These are phyloP conservation scores for Trametes sanguinea DNA, from an alignment of 768 basidiomycete species.

Conservation along the genomic window DNA sequence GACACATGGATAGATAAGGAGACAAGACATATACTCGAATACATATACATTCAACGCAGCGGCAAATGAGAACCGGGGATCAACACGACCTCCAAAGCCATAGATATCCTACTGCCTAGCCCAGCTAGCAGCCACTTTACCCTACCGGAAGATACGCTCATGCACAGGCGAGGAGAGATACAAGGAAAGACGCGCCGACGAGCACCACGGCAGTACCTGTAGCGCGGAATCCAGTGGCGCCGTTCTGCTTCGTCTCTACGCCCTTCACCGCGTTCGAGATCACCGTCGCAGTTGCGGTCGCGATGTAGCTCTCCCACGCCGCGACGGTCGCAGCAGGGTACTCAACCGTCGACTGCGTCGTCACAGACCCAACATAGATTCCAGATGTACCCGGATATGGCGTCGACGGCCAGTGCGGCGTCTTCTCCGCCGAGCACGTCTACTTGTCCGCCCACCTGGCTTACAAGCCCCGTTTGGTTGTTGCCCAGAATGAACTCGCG, in stretches of 20 bases:
- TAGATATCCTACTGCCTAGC: too few species aligned
- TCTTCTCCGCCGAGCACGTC: constrained; percentile 54
- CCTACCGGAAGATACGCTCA: too few species aligned
- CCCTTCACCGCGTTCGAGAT: neutral
- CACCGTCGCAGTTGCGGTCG: constrained; percentile 26
- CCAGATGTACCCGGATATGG: constrained; percentile 57
- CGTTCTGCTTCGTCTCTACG: neutral
- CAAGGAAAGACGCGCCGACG: neutral
- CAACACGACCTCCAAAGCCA: too few species aligned
- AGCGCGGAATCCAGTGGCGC: neutral
- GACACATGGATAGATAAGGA: too few species aligned
- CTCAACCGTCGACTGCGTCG: constrained; percentile 29
- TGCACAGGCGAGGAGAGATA: too few species aligned
- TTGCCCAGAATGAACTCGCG: constrained; percentile 69
- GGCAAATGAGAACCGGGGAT: too few species aligned
- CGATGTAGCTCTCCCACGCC: constrained; percentile 35
- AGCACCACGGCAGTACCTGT: neutral
- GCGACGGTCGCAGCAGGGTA: constrained; percentile 36
- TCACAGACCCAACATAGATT: constrained; percentile 52
- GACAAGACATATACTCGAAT: too few species aligned
- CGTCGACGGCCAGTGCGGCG: constrained; percentile 43
- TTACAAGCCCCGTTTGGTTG: constrained; percentile 61
- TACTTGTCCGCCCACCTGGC: constrained; percentile 27
- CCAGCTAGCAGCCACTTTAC: too few species aligned
- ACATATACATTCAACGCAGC: too few species aligned